These are phyloP conservation scores for Leccinum longicurvipes DNA, from an alignment of 768 basidiomycete genomes.

Conservation along the genomic window DNA sequence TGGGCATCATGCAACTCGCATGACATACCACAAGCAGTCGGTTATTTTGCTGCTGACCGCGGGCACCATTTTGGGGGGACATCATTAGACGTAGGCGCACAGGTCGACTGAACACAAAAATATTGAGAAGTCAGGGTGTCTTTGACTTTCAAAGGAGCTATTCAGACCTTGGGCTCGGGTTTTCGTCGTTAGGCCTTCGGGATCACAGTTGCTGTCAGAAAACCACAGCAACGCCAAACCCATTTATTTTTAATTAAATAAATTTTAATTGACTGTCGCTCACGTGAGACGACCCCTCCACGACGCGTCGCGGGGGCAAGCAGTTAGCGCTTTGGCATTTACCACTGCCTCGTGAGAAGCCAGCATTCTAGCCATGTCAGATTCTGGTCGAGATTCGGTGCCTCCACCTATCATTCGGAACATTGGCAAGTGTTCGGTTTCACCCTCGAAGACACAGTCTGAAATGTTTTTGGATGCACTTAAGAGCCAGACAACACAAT, in stretches of 20 bases:
- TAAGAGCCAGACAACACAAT: slow-evolving; percentile 67
- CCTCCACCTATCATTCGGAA: slow-evolving; percentile 36
- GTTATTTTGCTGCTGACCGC: slow-evolving; percentile 30
- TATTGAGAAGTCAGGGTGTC: not conserved
- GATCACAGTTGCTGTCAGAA: slow-evolving; percentile 1
- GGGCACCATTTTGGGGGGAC: slow-evolving; percentile 27
- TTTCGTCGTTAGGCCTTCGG: not conserved
- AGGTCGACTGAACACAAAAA: not conserved
- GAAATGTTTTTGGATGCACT: not conserved
- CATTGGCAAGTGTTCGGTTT: slow-evolving; percentile 32
- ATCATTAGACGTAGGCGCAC: slow-evolving; percentile 9
- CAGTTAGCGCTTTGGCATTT: too few relatives aligned
- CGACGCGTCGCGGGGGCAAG: slow-evolving; percentile 17
- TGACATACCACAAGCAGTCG: slow-evolving; percentile 32
- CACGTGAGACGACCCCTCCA: slow-evolving; percentile 20
- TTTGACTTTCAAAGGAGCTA: not conserved
- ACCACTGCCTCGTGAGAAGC: not conserved
- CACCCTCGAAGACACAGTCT: slow-evolving; percentile 1
- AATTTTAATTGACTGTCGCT: slow-evolving; percentile 1
- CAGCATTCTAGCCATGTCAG: slow-evolving; percentile 30
- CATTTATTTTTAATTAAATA: too few relatives aligned
- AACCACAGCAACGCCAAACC: slow-evolving; percentile 4
- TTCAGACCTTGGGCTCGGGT: not conserved
- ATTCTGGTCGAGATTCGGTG: slow-evolving; percentile 21
- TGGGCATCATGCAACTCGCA: not conserved